Evolutionary conservation across 2,329 filamentous ascomycete genomes (phyloP).

Genomic region (Diaporthe citri): DNA sequence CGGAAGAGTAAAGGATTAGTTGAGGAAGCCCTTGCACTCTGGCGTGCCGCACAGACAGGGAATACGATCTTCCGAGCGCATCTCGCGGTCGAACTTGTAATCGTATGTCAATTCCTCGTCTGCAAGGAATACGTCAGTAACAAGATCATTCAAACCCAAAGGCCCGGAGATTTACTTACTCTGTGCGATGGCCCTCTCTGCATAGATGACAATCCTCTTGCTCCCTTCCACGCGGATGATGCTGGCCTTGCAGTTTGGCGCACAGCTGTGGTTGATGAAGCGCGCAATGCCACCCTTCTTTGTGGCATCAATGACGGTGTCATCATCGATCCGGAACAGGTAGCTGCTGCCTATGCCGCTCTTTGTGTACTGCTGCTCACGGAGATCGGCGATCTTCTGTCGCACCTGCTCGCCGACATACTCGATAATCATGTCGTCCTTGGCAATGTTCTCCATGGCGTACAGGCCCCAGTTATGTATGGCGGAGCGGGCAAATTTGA

Average conservation of each 20-base stretch:
- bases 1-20: slow-evolving; percentile 65
- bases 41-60: slow-evolving; percentile 96
- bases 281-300: slow-evolving; percentile 98
- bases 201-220: slow-evolving; percentile 99
- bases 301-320: slow-evolving; percentile 96
- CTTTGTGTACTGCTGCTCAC: slow-evolving; percentile 91
- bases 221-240: slow-evolving; percentile 99
- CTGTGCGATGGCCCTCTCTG: slow-evolving; percentile 91
- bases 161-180: slow-evolving; percentile 69
- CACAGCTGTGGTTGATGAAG: slow-evolving; percentile 99
- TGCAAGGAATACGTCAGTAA: slow-evolving; percentile 56
- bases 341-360: slow-evolving; percentile 98
- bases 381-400: slow-evolving; percentile 96
- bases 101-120: slow-evolving; percentile 99
- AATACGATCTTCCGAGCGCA: slow-evolving; percentile 93
- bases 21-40: slow-evolving; percentile 98
- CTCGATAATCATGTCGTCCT: slow-evolving; percentile 99
- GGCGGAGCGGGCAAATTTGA: slow-evolving; percentile 96
- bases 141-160: neutral
- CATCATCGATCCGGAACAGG: slow-evolving; percentile 97
- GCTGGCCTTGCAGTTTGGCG: slow-evolving; percentile 98
- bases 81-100: slow-evolving; percentile 99
- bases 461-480: slow-evolving; percentile 99
- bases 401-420: slow-evolving; percentile 98
- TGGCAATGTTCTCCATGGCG: slow-evolving; percentile 95